Evolutionary conservation across 2,329 filamentous ascomycete species (phyloP).

Genomic region (Colletotrichum brevisporum): DNA sequence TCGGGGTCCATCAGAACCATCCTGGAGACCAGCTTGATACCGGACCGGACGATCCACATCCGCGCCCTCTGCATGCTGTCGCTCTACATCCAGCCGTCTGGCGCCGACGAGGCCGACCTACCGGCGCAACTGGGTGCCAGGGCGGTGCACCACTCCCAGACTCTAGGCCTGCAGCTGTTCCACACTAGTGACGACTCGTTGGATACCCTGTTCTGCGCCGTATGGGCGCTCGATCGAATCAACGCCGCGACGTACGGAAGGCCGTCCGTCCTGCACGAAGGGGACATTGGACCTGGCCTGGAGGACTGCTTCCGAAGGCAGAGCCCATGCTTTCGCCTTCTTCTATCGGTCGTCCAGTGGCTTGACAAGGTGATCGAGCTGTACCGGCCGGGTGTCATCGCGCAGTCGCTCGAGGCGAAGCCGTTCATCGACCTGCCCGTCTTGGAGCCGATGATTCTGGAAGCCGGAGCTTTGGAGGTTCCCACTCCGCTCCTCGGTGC

Average conservation of each 20-base stretch:
- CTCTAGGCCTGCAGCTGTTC: conserved; percentile 68
- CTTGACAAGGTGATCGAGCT: conserved; percentile 72
- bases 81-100: conserved; percentile 70
- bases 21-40: conserved; percentile 67
- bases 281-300: conserved; percentile 69
- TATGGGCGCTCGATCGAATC: conserved; percentile 74
- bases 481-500: conserved; percentile 65
- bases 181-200: conserved; percentile 54
- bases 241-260: conserved; percentile 73
- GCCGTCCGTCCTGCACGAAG: conserved; percentile 71
- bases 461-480: conserved; percentile 65
- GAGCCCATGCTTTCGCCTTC: conserved; percentile 68
- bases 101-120: conserved; percentile 67
- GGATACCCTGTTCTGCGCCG: conserved; percentile 68
- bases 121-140: conserved; percentile 67
- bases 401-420: conserved; percentile 51
- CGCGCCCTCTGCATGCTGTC: conserved; percentile 68
- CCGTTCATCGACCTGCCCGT: conserved; percentile 68
- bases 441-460: conserved; percentile 70
- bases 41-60: conserved; percentile 68
- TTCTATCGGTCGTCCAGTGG: conserved; percentile 67
- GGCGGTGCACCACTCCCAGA: conserved; percentile 71
- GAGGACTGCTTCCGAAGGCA: conserved; percentile 65
- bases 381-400: conserved; percentile 64
- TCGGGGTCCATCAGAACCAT: conserved; percentile 64